Conservation (phyloP, 306 rosid genomes). For the Cucurbita pepo region DNA sequence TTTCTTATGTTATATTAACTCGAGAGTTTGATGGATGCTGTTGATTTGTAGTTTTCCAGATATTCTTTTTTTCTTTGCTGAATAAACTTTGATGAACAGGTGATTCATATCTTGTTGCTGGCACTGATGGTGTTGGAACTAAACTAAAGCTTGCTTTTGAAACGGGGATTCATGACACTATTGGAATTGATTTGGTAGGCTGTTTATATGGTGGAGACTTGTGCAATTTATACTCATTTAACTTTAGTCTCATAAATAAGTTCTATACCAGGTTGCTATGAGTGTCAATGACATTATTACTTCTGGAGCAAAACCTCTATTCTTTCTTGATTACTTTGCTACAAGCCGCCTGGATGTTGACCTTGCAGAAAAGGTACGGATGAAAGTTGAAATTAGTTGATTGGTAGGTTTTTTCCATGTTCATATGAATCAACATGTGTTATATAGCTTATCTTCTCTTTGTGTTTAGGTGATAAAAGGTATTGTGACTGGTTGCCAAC, state of each 20-base stretch:
- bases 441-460: neutral
- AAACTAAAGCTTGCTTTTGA: conserved; percentile 82
- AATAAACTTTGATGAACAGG: conserved; percentile 22
- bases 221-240: neutral
- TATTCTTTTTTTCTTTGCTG: neutral
- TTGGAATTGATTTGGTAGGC: conserved; percentile 85
- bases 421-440: neutral
- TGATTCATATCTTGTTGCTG: conserved; percentile 79
- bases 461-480: conserved; percentile 67
- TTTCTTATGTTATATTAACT: neutral
- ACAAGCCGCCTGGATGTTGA: conserved; percentile 84
- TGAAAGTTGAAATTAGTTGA: neutral
- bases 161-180: conserved; percentile 79
- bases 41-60: neutral
- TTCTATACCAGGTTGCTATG: conserved; percentile 69
- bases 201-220: neutral
- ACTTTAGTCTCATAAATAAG: neutral
- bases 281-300: conserved; percentile 89
- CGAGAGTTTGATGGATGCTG: neutral
- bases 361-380: conserved; percentile 67
- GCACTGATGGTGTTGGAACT: conserved; percentile 93
- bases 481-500: conserved; percentile 76
- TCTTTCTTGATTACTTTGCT: conserved; percentile 92
- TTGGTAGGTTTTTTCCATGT: neutral
- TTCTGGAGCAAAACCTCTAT: conserved; percentile 86